These are phyloP conservation scores for Sporothrix schenckii DNA, from an alignment of 2,329 filamentous ascomycete genomes.

Conservation along the genomic window DNA sequence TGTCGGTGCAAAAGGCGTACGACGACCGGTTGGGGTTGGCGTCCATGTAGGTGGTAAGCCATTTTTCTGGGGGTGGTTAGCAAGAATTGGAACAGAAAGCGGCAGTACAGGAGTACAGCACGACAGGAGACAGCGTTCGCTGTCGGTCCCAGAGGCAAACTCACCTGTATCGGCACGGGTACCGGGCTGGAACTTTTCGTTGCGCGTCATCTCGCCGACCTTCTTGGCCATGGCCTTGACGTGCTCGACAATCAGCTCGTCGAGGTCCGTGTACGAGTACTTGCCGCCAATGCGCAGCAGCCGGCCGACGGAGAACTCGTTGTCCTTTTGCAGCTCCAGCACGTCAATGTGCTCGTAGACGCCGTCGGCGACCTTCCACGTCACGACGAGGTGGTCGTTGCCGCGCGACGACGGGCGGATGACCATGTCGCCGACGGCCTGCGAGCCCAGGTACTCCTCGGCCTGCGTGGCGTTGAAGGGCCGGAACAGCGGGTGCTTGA, in stretches of 20 bases:
- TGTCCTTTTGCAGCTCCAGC: constrained; percentile 93
- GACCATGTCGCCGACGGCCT: constrained; percentile 84
- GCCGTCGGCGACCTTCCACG: constrained; percentile 95
- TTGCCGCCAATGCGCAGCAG: constrained; percentile 83
- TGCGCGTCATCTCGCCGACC: constrained; percentile 91
- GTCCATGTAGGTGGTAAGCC: constrained; percentile 93
- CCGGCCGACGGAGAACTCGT: constrained; percentile 89
- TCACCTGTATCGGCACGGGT: constrained; percentile 82
- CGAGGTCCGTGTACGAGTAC: constrained; percentile 91
- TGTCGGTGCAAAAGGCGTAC: constrained; percentile 94
- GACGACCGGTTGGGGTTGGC: constrained; percentile 92
- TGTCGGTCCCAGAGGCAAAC: constrained; percentile 43
- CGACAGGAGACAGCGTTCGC: neutral
- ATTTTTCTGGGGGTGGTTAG: constrained; percentile 67
- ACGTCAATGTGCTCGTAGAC: constrained; percentile 99
- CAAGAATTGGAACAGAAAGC: neutral
- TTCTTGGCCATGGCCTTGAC: constrained; percentile 98
- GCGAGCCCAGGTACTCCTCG: constrained; percentile 87
- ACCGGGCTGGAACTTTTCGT: constrained; percentile 89
- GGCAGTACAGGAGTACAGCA: neutral
- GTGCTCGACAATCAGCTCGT: constrained; percentile 95
- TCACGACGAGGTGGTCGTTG: constrained; percentile 91
- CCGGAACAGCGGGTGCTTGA: constrained; percentile 96
- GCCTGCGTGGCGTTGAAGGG: constrained; percentile 91
- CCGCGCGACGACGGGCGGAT: constrained; percentile 95